phyloP scores from a whole-genome alignment of 306 rosid genomes.

The Arachis hypogaea region DNA sequence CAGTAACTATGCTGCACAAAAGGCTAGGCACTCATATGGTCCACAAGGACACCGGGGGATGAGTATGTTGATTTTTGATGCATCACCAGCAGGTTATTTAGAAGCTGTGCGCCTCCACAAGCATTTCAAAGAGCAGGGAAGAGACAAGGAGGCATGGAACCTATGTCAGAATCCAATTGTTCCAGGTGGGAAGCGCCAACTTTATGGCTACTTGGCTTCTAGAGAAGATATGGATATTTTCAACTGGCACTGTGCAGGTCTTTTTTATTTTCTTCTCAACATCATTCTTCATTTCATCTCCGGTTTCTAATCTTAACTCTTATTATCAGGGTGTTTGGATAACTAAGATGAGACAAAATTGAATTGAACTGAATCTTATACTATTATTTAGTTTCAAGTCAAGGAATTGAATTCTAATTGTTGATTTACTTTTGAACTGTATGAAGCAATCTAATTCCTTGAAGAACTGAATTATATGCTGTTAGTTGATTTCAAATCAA shows the following conservation, averaged over 20 bases:
- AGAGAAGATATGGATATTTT: conserved; percentile 47
- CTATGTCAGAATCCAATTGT: conserved; percentile 38
- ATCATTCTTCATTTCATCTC: not conserved
- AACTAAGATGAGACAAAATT: no score
- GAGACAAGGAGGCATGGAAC: conserved; percentile 52
- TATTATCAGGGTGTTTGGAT: no score
- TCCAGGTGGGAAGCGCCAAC: conserved; percentile 52
- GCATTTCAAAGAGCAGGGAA: conserved; percentile 54
- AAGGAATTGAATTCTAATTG: no score
- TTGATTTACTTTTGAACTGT: no score
- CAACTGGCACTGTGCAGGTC: conserved; percentile 47
- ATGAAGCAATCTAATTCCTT: no score
- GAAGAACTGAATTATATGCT: no score
- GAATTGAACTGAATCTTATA: no score
- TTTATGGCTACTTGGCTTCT: conserved; percentile 55
- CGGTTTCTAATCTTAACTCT: conserved; percentile 6
- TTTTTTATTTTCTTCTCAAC: not conserved
- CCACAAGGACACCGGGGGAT: conserved; percentile 59
- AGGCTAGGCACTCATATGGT: conserved; percentile 58
- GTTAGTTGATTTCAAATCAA: no score
- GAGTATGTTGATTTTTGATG: conserved; percentile 49
- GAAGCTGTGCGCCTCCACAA: conserved; percentile 51
- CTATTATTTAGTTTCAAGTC: no score
- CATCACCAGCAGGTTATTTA: conserved; percentile 47
- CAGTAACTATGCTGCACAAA: conserved; percentile 45